Percentiles rank a stretch among this genome's conserved stretches.
phyloP scores from a whole-genome alignment of 345 rosid genomes.

The Ceriops zippeliana region DNA sequence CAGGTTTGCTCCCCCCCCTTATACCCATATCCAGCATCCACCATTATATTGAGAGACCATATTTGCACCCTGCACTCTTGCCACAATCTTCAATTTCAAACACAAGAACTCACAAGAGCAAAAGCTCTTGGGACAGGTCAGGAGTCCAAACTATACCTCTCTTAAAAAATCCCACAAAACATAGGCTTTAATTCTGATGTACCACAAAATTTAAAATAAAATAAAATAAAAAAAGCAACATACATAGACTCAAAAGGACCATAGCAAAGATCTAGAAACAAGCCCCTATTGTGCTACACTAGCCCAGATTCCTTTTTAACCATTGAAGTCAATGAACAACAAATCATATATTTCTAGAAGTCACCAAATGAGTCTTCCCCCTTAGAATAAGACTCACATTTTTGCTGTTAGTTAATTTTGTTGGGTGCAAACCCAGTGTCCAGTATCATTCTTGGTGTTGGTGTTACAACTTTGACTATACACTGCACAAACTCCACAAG shows the following conservation, averaged over 20 bases:
- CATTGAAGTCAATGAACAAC: neutral
- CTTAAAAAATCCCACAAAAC: too few relatives aligned
- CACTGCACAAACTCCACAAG: neutral
- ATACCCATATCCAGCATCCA: neutral
- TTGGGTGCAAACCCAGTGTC: neutral
- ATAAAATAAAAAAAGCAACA: too few relatives aligned
- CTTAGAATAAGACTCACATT: neutral
- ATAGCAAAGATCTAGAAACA: neutral
- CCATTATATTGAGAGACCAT: neutral
- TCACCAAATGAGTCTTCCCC: neutral
- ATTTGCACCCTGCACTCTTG: neutral
- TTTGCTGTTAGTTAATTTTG: too few relatives aligned
- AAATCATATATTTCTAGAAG: neutral
- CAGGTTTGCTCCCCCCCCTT: too few relatives aligned
- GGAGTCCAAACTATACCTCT: too few relatives aligned
- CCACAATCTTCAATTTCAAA: neutral
- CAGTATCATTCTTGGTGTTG: constrained; percentile 6
- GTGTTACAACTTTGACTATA: constrained; percentile 4
- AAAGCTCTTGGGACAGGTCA: too few relatives aligned
- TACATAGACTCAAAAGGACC: neutral
- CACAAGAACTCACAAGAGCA: too few relatives aligned
- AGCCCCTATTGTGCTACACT: constrained; percentile 5
- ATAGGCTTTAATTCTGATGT: too few relatives aligned
- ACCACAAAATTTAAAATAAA: too few relatives aligned
- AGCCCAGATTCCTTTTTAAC: neutral